Evolutionary conservation across 495 filamentous ascomycete species (phyloP), one percentile per base, ranked within the genome.

Genomic region (Lasiosphaeriaceae sp.): DNA sequence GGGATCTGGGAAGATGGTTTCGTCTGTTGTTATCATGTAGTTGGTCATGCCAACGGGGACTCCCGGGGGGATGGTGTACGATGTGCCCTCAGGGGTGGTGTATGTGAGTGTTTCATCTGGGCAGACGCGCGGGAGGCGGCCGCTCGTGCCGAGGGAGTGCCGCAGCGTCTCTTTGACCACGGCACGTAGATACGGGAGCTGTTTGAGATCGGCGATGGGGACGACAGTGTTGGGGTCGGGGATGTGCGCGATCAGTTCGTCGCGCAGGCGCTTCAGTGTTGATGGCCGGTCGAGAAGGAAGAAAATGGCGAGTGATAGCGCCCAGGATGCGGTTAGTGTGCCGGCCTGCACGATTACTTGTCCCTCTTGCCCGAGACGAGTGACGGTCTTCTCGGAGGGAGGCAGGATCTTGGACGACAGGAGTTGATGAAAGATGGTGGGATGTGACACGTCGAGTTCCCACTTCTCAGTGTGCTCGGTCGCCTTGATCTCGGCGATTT

Each of bases 1-100:
- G 0, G 77, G 73, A 11, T 77, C 59, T 1, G 76, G 69, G 57
- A 76, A 82, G 23, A 78, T 65, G 2, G 47, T 50, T 2, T 68
- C 48, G 56, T 78, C 62, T 39, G 67, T 66, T 46, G 74, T 72
- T 2, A 76, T 66, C 55, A 71, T 65, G 62, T 71, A 74, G 3
- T 65, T 63, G 12, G 72, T 70, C 57, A 73, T 73, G 31, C 48
- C 19, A 23, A 50, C 31, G 24, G 62, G 56, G 11, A 59, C 56
- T 2, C 56, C 59, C 16, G 47, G 52, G 4, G 63, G 63, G 35
- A 67, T 63, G 1, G 48, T 58, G 50, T 58, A 63, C n/a, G n/a
- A n/a, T 31, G 26, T 31, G 26, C 3, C 9, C 4, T 31, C 9
- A 9, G 26, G 3, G 26, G 26, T 9, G 26, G 26, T 58, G 55